Base-by-base conservation (phyloP, 1,284 basidiomycete species). In the Puccinia hordei region DNA sequence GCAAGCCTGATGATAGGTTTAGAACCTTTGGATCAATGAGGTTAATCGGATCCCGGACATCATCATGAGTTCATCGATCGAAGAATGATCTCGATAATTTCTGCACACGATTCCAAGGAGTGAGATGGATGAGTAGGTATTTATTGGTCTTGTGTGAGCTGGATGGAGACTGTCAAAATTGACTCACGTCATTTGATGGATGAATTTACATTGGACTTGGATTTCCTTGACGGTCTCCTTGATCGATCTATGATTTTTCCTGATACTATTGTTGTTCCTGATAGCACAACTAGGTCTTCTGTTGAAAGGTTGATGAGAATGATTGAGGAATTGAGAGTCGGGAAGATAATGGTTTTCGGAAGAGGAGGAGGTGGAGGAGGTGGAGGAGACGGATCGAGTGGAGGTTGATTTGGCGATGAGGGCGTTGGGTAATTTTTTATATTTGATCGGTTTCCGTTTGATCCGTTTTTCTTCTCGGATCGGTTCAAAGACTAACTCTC, bases 401-500 rank as follows among this genome's bases (percentile, higher is more conserved):
- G 74, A 63, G 44, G 8, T 46, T 2, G 72, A n/a, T 38, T 73
- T 57, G 9, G 3, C 41, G 1, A 22, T 1, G 9, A 35, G 65
- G 27, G 15, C 57, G n/a, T 22, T 33, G 61, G 30, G 1, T 30
- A 63, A 6, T 12, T 6, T 1, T 24, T 53, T 22, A 17, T 35
- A 65, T n/a, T 57, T 65, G 30, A 77, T 77, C 27, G 74, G 74
- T 46, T 77, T 77, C 41, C 74, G 24, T n/a, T 57, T 65, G 49
- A 77, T 77, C n/a, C 51, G 41, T 24, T 38, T 38, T 22, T 77
- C 49, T 6, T 51, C 61, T 13, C 49, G 27, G 6, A 77, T 55
- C 24, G 74, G 74, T 55, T 77, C 74, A 24, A 77, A 77, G 15
- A 77, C 74, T 5, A 77, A 30, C 63, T 77, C 74, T 35, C 74